Base-by-base conservation (phyloP, 2,329 filamentous ascomycete genomes). In the Arthrobotrys entomopaga region DNA sequence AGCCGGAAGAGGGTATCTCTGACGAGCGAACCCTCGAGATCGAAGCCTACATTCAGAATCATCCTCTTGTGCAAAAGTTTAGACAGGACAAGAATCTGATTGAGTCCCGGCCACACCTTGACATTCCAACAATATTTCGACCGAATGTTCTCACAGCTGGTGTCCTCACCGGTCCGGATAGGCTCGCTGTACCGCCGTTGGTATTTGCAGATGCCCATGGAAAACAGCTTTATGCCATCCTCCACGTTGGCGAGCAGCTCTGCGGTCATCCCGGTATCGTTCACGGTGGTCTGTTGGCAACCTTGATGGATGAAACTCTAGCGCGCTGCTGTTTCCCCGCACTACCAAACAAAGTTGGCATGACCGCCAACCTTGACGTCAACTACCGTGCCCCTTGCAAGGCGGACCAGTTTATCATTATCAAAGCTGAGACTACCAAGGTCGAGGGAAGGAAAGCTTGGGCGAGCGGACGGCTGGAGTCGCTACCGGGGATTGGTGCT, bases 381-480 rank as follows among this genome's bases (percentile, higher is more conserved):
- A 89, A 96, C 81, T 99, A 97, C 82, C 88, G 90, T 78, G 88
- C 88, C 75, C 95, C 95, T 3, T 90, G 91, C 50, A 88, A 87
- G 78, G 92, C 93, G 4, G 87, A 88, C 20, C 87, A 87, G 74
- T 95, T 90, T 80, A 84, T 96, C 29, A 91, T 96, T 49, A 83
- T 99, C 70, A 86, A 87, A 75, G 93, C 92, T 2, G 87, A 88
- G 80, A 97, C 93, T 19, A 89, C 87, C 8, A 93, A 90, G 83
- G 91, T 94, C 0, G 93, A 98, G 80, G 94, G 95, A 0, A 86
- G 95, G 76, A 98, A 98, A 84, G 94, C 93, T 11, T 97, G 92
- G 92, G 92, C 97, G 0, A 90, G 91, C 82, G 95, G 92, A 0
- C 87, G 88, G 78, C 89, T 98, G 78, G 93, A 97, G 85, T 89